Conservation (phyloP, 2,329 filamentous ascomycete genomes). For the Fusarium longipes region DNA sequence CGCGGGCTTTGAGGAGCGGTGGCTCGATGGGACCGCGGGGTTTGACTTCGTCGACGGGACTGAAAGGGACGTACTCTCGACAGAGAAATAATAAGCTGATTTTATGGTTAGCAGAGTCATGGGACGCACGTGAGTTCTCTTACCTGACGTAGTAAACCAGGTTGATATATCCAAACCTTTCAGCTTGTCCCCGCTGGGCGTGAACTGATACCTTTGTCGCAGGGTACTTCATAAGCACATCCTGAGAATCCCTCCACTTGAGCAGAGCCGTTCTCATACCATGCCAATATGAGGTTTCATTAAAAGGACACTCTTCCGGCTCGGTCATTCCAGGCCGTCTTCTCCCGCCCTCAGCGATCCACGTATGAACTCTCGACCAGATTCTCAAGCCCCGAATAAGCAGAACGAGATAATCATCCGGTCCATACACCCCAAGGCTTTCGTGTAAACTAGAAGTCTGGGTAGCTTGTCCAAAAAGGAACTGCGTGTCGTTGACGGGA, state of each 20-base stretch:
- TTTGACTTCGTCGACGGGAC: constrained; percentile 39
- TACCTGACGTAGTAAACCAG: constrained; percentile 45
- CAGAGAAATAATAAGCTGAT: constrained; percentile 35
- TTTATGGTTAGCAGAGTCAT: accelerated
- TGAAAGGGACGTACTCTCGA: constrained; percentile 42
- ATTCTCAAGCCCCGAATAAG: constrained; percentile 36
- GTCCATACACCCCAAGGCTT: background rate
- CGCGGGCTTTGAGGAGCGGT: constrained; percentile 36
- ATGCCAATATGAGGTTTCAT: constrained; percentile 35
- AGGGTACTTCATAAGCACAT: constrained; percentile 35
- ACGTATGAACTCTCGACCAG: constrained; percentile 42
- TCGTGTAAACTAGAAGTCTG: background rate
- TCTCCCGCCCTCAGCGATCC: constrained; percentile 41
- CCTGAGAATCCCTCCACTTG: constrained; percentile 37
- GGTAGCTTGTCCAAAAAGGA: constrained; percentile 28
- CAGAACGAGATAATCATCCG: constrained; percentile 30
- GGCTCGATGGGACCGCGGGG: constrained; percentile 42
- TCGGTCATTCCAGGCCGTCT: constrained; percentile 39
- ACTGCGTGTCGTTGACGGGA: constrained; percentile 33
- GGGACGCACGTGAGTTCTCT: accelerated
- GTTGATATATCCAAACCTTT: constrained; percentile 44
- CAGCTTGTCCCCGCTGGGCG: constrained; percentile 42
- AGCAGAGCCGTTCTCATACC: constrained; percentile 36
- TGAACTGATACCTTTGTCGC: constrained; percentile 38
- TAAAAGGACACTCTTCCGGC: constrained; percentile 36